Percentiles rank a stretch among this genome's conserved stretches.
Conservation (phyloP, 78 protist genomes). For the Speleostelium caveatum region DNA sequence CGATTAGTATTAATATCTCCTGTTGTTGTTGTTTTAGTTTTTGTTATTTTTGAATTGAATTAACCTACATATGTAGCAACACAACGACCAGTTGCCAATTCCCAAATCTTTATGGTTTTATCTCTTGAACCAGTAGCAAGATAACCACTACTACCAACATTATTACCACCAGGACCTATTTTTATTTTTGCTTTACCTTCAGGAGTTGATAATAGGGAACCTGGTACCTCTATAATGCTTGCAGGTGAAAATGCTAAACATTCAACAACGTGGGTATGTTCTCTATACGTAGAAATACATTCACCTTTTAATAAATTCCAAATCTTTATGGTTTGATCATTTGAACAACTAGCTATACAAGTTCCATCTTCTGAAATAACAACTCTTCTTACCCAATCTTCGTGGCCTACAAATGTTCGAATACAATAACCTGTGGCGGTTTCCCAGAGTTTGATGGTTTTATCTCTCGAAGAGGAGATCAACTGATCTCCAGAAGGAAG, state of each 20-base stretch:
- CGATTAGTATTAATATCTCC: neutral
- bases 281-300: slow-evolving; percentile 76
- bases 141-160: slow-evolving; percentile 65
- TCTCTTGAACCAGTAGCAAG: slow-evolving; percentile 90
- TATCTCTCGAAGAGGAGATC: slow-evolving; percentile 87
- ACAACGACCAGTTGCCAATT: slow-evolving; percentile 84
- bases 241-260: slow-evolving; percentile 89
- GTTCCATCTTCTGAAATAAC: slow-evolving; percentile 56
- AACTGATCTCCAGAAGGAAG: slow-evolving; percentile 86
- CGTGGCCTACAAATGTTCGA: slow-evolving; percentile 85
- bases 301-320: slow-evolving; percentile 88
- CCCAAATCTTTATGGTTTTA: slow-evolving; percentile 89
- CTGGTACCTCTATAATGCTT: slow-evolving; percentile 39
- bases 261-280: slow-evolving; percentile 89
- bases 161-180: slow-evolving; percentile 66
- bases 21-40: neutral
- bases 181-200: slow-evolving; percentile 69
- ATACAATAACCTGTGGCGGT: slow-evolving; percentile 86
- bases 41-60: neutral
- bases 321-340: slow-evolving; percentile 85
- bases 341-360: slow-evolving; percentile 63
- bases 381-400: slow-evolving; percentile 90
- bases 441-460: slow-evolving; percentile 87
- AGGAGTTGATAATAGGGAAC: slow-evolving; percentile 33
- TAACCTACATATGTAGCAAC: slow-evolving; percentile 75